Conservation (phyloP, 1,139 yeast species). For the Pichia sp. region DNA sequence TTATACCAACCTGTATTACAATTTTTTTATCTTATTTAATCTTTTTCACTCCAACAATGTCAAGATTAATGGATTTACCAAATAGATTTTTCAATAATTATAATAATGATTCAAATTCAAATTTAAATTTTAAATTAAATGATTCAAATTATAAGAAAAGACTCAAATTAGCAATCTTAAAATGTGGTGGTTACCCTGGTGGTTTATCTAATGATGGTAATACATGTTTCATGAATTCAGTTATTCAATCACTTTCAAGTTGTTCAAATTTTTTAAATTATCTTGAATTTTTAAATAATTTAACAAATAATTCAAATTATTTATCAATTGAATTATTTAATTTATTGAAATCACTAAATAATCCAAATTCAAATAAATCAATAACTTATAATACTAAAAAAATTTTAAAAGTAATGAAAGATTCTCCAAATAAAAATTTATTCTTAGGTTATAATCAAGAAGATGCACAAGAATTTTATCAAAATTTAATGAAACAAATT, state of each 20-base stretch:
- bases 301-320: conserved; percentile 29
- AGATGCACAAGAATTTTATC: conserved; percentile 93
- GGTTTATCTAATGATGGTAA: conserved; percentile 87
- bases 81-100: conserved; percentile 8
- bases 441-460: conserved; percentile 84
- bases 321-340: conserved; percentile 49
- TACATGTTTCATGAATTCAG: conserved; percentile 90
- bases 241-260: conserved; percentile 75
- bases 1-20: too few species aligned
- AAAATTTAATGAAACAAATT: conserved; percentile 61
- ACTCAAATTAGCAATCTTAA: conserved; percentile 28
- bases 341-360: conserved; percentile 48
- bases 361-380: conserved; percentile 43
- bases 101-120: conserved; percentile 1
- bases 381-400: conserved; percentile 63
- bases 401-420: conserved; percentile 63
- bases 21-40: neutral
- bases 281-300: neutral
- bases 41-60: neutral
- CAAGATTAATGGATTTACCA: conserved; percentile 5
- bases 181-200: conserved; percentile 66
- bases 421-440: conserved; percentile 70
- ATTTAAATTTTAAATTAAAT: neutral
- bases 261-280: conserved; percentile 24
- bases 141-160: conserved; percentile 18